Base-by-base conservation (phyloP, 2,329 filamentous ascomycete genomes). In the Penicillium sp. region DNA sequence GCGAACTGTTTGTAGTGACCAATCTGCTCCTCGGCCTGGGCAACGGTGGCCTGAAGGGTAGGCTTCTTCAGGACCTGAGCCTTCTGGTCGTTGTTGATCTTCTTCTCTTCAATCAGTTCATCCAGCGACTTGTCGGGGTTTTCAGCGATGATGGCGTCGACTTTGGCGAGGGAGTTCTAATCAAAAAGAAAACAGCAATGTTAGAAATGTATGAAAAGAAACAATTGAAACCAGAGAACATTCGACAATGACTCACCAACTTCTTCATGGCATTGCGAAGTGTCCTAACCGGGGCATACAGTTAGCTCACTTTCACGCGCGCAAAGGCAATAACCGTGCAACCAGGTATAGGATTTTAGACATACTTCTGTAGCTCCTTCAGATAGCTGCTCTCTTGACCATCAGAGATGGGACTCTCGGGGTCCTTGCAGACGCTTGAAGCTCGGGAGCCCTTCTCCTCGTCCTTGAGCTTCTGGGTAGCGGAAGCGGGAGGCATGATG, bases 181-280 rank as follows among this genome's bases (percentile, higher is more conserved):
- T 23, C 4, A 48, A 23, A 48, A 39, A 48, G 21, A 49, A 38
- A 31, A 59, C 41, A 29, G 54, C 58, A 73, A 67, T 21, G 53
- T 66, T 49, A 66, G 61, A 60, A 33, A 47, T 29, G 7, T 17
- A 12, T n/a, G 31, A 54, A 55, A 19, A 19, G 15, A 43, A 9
- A 13, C 10, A 52, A 25, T 43, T 35, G 45, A 25, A 48, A 23
- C 19, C 8, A 12, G 35, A n/a, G 21, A 12, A 6, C 44, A 35
- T 25, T 36, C 9, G 9, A 31, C 15, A 27, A 12, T 19, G 39
- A 31, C 89, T 79, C 78, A 96, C 91, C 70, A 97, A 87, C 80
- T 97, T 97, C 85, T 97, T 97, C 81, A 87, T 89, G 70, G 94
- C 80, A 76, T 94, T 96, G 72, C 93, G 92, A 68, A 97, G 90